These are phyloP conservation scores for Tylopilus sp. DNA, from an alignment of 768 basidiomycete genomes.

Conservation along the genomic window DNA sequence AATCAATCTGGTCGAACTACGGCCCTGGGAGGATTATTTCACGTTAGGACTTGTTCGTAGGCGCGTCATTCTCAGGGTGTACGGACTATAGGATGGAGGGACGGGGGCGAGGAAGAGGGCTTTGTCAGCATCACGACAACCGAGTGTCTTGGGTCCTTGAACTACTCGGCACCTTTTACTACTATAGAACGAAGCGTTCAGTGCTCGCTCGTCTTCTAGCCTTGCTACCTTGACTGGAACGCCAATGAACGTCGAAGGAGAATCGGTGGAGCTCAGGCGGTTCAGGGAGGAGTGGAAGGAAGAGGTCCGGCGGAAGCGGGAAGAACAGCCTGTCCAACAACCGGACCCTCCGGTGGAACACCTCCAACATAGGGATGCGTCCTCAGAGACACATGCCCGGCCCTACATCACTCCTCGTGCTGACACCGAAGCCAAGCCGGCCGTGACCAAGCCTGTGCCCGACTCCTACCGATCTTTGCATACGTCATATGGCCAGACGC, in stretches of 20 bases:
- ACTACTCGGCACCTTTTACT: no score
- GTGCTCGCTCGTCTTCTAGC: neutral
- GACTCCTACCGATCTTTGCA: slow-evolving; percentile 14
- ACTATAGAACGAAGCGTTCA: no score
- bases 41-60: no score
- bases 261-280: slow-evolving; percentile 57
- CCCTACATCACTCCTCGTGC: slow-evolving; percentile 1
- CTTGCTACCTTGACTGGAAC: neutral
- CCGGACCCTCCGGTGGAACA: neutral
- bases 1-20: no score
- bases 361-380: neutral
- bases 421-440: slow-evolving; percentile 4
- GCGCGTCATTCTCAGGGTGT: no score
- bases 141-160: no score
- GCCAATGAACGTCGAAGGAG: slow-evolving; percentile 30
- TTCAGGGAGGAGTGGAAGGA: slow-evolving; percentile 75
- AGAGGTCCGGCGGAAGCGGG: slow-evolving; percentile 47
- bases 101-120: no score
- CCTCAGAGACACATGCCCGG: slow-evolving; percentile 8
- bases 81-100: no score
- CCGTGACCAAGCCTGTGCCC: slow-evolving; percentile 10
- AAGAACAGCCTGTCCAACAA: slow-evolving; percentile 11
- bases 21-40: no score
- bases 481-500: slow-evolving; percentile 25
- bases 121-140: neutral